Evolutionary conservation across 768 basidiomycete genomes (phyloP), one percentile per base, ranked within the genome.

Genomic region (Kwoniella sp.): DNA sequence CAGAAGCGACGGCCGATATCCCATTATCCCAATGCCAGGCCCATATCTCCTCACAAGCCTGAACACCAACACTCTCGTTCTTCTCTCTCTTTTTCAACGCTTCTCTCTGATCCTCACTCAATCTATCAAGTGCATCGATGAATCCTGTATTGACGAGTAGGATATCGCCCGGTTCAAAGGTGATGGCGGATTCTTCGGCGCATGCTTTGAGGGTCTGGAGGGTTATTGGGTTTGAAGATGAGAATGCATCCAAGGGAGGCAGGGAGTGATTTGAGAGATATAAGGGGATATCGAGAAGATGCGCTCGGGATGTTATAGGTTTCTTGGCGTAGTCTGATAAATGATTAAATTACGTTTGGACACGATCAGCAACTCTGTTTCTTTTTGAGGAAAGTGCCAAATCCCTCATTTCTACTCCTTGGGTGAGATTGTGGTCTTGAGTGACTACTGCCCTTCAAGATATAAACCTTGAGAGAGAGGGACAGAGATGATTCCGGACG

Each of bases 1-100:
- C 65, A 26, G 21, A 25, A 5, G 58, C 71, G 5, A 72, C 71
- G 12, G 71, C 71, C n/a, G 66, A 58, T 25, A 72, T 50, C 4
- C 68, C 68, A 6, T 65, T 44, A 15, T 72, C 66, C 71, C 71
- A 72, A 59, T 67, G 68, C 71, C 71, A 72, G 40, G 26, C 55
- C 30, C 60, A 55, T 29, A 66, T 36, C n/a, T 69, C 68, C 36
- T 64, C 63, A n/a, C 21, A 15, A 24, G 54, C 44, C 27, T 57
- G 47, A 2, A 72, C 60, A 47, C 71, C 71, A 1, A n/a, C 33
- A 48, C 40, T 46, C 27, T 52, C 29, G 37, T 60, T 60, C 48
- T 49, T 49, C 27, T 53, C 30, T 27, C 50, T 30, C 27, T 49
- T 60, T n/a, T 52, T 60, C 37, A 52, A 19, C 15, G 2, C 22